phyloP scores from a whole-genome alignment of 83 land plant species.

The Picea abies region DNA sequence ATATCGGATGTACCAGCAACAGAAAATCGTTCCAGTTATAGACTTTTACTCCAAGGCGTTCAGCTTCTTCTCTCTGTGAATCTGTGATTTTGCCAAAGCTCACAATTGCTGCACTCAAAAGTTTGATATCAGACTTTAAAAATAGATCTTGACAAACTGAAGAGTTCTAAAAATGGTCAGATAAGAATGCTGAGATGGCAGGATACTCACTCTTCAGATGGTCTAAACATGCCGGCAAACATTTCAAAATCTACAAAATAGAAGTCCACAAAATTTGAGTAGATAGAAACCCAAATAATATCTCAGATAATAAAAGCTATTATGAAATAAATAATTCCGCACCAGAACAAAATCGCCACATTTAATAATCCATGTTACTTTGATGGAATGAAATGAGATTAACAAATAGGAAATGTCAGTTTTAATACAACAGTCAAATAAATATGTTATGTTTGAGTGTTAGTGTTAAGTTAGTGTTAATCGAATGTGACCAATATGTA shows the following conservation, averaged over 20 bases:
- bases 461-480: no score
- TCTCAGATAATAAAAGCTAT: not conserved
- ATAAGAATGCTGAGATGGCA: not conserved
- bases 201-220: slow-evolving; percentile 38
- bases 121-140: slow-evolving; percentile 5
- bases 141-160: not conserved
- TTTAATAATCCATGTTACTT: not conserved
- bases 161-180: not conserved
- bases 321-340: not conserved
- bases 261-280: not conserved
- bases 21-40: slow-evolving; percentile 91
- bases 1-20: slow-evolving; percentile 57
- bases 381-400: not conserved
- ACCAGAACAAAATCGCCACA: not conserved
- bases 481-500: no score
- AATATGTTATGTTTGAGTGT: no score
- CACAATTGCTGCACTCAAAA: slow-evolving; percentile 62
- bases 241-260: slow-evolving; percentile 31
- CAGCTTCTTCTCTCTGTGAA: slow-evolving; percentile 63
- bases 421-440: no score
- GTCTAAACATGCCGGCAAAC: slow-evolving; percentile 37
- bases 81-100: slow-evolving; percentile 80
- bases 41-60: slow-evolving; percentile 54
- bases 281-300: not conserved
- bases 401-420: not conserved